Evolutionary conservation across 208 protist species (phyloP).

Genomic region (Lotmaria passim): DNA sequence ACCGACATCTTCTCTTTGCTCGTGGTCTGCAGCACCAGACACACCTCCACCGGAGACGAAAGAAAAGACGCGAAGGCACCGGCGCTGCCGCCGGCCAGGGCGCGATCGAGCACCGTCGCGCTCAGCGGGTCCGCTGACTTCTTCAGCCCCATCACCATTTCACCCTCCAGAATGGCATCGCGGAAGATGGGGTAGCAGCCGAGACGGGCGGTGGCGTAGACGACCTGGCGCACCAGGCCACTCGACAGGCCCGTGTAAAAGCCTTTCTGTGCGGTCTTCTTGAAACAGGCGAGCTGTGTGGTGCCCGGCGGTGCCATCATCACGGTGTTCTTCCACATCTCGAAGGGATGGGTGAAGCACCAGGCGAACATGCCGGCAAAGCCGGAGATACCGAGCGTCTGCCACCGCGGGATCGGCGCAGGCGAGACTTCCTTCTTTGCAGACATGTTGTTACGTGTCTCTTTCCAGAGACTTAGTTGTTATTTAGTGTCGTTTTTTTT

Average conservation of each 20-base stretch:
- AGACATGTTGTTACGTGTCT: slow-evolving; percentile 7
- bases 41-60: slow-evolving; percentile 89
- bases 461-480: no score
- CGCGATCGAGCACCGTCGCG: slow-evolving; percentile 72
- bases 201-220: slow-evolving; percentile 90
- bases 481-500: background rate
- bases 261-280: slow-evolving; percentile 56
- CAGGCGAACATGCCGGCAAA: slow-evolving; percentile 88
- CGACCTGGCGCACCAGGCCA: slow-evolving; percentile 86
- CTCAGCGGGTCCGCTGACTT: slow-evolving; percentile 50
- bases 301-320: slow-evolving; percentile 71
- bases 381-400: slow-evolving; percentile 80
- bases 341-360: slow-evolving; percentile 92
- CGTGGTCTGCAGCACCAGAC: slow-evolving; percentile 92
- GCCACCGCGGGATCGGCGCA: slow-evolving; percentile 27
- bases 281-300: slow-evolving; percentile 52
- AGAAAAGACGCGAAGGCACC: slow-evolving; percentile 87
- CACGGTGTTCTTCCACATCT: slow-evolving; percentile 95
- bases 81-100: slow-evolving; percentile 72
- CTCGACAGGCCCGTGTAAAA: slow-evolving; percentile 86
- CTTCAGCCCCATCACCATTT: slow-evolving; percentile 46
- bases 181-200: slow-evolving; percentile 92
- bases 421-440: slow-evolving; percentile 14
- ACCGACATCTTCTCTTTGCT: slow-evolving; percentile 68
- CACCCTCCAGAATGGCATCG: slow-evolving; percentile 65